Percentiles rank a stretch among this genome's conserved stretches.
These are phyloP conservation scores for Hyaloscypha bicolor DNA, from an alignment of 495 filamentous ascomycete genomes.

Conservation along the genomic window DNA sequence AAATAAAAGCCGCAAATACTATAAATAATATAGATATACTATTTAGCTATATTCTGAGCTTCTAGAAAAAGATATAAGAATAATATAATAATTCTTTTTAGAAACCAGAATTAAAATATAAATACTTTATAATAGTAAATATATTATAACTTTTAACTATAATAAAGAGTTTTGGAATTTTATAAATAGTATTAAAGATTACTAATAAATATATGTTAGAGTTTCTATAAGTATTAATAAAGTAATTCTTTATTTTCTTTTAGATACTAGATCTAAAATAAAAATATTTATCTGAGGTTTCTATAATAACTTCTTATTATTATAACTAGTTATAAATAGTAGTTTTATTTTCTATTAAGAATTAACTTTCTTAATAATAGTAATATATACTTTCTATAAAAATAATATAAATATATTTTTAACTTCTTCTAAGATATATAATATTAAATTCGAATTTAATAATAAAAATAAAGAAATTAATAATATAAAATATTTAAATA, in stretches of 20 bases:
- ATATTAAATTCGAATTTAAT: constrained; percentile 11
- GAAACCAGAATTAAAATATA: too few species aligned
- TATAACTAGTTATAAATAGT: not conserved
- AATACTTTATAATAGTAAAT: too few species aligned
- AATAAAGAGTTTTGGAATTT: too few species aligned
- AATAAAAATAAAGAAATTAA: not conserved
- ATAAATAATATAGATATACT: too few species aligned
- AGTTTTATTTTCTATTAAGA: constrained; percentile 2
- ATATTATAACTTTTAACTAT: too few species aligned
- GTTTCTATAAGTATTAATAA: too few species aligned
- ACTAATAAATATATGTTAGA: too few species aligned
- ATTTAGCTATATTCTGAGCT: not conserved
- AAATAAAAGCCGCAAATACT: not conserved
- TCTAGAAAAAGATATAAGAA: not conserved
- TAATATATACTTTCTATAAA: constrained; percentile 4
- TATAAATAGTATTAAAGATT: too few species aligned
- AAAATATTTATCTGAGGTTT: not conserved
- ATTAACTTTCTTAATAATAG: constrained; percentile 1
- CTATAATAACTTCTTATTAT: not conserved
- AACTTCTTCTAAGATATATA: not conserved
- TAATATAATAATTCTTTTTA: not conserved
- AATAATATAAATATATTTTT: not conserved
- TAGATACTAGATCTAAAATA: too few species aligned
- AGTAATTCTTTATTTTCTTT: too few species aligned
- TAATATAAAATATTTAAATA: too few species aligned